Percentiles rank a stretch among this genome's conserved stretches.
phyloP scores from a whole-genome alignment of 805 yeast species.

The Yarrowia phangngaensis region DNA sequence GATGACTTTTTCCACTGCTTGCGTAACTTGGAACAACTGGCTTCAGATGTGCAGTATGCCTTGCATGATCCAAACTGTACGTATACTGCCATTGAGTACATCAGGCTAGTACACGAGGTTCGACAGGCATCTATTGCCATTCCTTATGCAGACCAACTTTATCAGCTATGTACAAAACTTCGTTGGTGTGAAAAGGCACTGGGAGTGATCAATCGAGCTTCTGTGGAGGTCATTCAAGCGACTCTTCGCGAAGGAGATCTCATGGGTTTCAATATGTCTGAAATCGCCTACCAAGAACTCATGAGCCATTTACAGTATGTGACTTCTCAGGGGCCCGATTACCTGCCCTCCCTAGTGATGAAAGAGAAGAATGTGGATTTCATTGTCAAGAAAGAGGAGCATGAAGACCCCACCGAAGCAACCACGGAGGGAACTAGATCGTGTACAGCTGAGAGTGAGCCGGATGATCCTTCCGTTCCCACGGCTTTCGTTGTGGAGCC shows the following conservation, averaged over 20 bases:
- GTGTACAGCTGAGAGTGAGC: slow-evolving; percentile 4
- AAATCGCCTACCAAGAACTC: slow-evolving; percentile 11
- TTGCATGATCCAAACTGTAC: slow-evolving; percentile 3
- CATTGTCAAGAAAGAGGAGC: not conserved
- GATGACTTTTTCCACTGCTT: slow-evolving; percentile 55
- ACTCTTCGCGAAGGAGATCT: slow-evolving; percentile 16
- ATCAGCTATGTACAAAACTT: slow-evolving; percentile 41
- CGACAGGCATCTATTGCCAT: slow-evolving; percentile 56
- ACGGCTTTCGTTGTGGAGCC: not conserved
- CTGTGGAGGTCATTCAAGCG: not conserved
- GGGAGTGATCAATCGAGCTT: slow-evolving; percentile 5
- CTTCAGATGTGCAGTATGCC: slow-evolving; percentile 10
- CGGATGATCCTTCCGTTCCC: slow-evolving; percentile 2
- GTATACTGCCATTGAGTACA: slow-evolving; percentile 41
- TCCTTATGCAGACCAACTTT: slow-evolving; percentile 46
- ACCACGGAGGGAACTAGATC: too few relatives aligned
- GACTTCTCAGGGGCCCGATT: slow-evolving; percentile 1
- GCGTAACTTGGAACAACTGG: slow-evolving; percentile 12
- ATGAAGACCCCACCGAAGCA: not conserved
- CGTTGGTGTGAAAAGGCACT: slow-evolving; percentile 42
- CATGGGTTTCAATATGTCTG: slow-evolving; percentile 22
- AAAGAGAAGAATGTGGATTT: slow-evolving; percentile 1
- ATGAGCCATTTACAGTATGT: slow-evolving; percentile 3
- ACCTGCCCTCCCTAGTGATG: not conserved
- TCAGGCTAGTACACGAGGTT: slow-evolving; percentile 56